Base-by-base conservation (phyloP, 1,284 basidiomycete species). In the Golubevia pallescens region DNA sequence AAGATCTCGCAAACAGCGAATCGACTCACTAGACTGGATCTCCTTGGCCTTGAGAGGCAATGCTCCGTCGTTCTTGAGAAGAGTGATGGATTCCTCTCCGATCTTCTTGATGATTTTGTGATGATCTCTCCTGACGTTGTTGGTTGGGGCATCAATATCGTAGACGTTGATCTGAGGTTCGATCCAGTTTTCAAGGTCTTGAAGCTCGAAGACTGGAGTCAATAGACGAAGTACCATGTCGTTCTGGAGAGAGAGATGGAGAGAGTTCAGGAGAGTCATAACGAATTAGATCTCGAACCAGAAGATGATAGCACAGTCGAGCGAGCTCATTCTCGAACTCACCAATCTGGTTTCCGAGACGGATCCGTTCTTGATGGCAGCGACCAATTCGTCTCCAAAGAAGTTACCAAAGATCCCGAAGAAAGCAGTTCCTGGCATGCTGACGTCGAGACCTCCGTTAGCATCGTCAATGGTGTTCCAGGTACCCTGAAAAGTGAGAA, bases 321-420 rank as follows among this genome's bases (percentile, higher is more conserved):
- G 19, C 55, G 10, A 14, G 23, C 23, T 34, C 55, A n/a, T 10
- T 10, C n/a, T 57, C 23, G 55, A 5, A 2, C 24, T 56, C 2
- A 21, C 63, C 73, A 86, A 62, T n/a, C 86, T 74, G 8, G 75
- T 69, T 2, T 68, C 68, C 2, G 80, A 73, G 1, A 87, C 80
- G 0, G 82, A 77, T 32, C 81, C 81, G 60, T 86, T 86, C 57
- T 73, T 64, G 65, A 87, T 74, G 3, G 75, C 80, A 2, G 58
- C 62, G 13, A 73, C 74, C 0, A 81, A 71, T 23, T 77, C 78
- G 53, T n/a, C n/a, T n/a, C 38, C 92, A 91, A 93, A 93, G 59
- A 75, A 77, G 53, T 65, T 60, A 21, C 73, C 57, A 14, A 57
- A 65, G 23, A 61, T 64, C 48, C 75, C 78, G 67, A 69, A 74